Percentiles rank a stretch among this genome's conserved stretches.
Conservation (phyloP, 805 yeast species). For the Wickerhamomyces pijperi region DNA sequence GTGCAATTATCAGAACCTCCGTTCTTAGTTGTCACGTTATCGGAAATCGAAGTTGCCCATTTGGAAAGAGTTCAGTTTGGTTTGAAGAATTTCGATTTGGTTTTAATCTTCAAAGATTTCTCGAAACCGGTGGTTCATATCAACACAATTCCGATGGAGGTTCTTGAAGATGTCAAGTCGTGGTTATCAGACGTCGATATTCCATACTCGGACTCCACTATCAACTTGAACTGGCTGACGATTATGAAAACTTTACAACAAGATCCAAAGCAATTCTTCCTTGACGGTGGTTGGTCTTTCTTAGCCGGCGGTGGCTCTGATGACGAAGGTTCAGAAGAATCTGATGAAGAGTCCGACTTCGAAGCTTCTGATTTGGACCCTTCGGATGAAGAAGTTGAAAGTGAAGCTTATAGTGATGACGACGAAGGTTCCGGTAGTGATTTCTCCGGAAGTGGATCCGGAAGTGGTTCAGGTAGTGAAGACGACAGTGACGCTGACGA, state of each 20-base stretch:
- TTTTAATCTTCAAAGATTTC: slow-evolving; percentile 92
- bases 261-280: slow-evolving; percentile 89
- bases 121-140: slow-evolving; percentile 79
- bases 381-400: slow-evolving; percentile 29
- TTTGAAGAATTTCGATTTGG: slow-evolving; percentile 89
- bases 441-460: slow-evolving; percentile 24
- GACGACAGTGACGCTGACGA: slow-evolving; percentile 29
- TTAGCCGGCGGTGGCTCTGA: slow-evolving; percentile 80
- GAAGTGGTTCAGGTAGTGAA: slow-evolving; percentile 25
- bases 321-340: slow-evolving; percentile 46
- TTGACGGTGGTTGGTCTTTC: slow-evolving; percentile 95
- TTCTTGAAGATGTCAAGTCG: slow-evolving; percentile 83
- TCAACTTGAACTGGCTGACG: slow-evolving; percentile 90
- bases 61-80: slow-evolving; percentile 97
- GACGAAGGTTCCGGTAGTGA: slow-evolving; percentile 23
- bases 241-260: slow-evolving; percentile 89
- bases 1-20: slow-evolving; percentile 94
- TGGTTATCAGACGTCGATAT: slow-evolving; percentile 98
- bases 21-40: slow-evolving; percentile 80
- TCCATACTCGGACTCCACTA: slow-evolving; percentile 88
- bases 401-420: slow-evolving; percentile 27
- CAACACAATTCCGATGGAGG: slow-evolving; percentile 89
- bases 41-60: slow-evolving; percentile 89
- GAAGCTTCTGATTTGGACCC: slow-evolving; percentile 34
- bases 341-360: slow-evolving; percentile 57